Evolutionary conservation across 2,329 filamentous ascomycete species (phyloP), one percentile per base, ranked within the genome.

Genomic region (Emergomyces africanus): DNA sequence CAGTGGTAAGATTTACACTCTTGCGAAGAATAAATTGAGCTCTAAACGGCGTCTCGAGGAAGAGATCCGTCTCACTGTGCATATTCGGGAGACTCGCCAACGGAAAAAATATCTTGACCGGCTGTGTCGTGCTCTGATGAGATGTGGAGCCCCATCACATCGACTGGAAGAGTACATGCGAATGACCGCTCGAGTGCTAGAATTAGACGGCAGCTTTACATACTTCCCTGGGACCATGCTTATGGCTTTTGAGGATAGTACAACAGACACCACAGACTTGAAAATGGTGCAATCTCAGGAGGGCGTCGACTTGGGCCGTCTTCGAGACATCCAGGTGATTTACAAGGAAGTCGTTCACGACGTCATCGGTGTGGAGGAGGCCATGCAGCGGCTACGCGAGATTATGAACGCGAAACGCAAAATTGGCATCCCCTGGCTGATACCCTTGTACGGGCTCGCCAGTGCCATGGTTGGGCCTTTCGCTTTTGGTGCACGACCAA

Each of bases 161-260:
- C 85, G 91, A 12, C 77, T 96, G 23, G 91, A 96, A 72, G 77
- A 95, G 69, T 96, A 95, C 71, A 86, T 96, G 83, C 85, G 82
- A 63, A 95, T 92, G 88, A 90, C 88, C 9, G 86, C 91, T 1
- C 82, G 88, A n/a, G 88, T 94, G 1, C 80, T 96, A 42, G 88
- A 91, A 71, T 91, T 96, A 18, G 88, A 95, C 64, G 87, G 87
- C 5, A 90, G 95, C 67, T 96, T 94, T 66, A 76, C 96, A 25
- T 96, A 96, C 69, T 83, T 96, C 35, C 90, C 91, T 0, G 89
- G 89, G 0, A 95, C 89, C 68, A 96, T 96, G 91, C 88, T 96
- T 59, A 87, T 96, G 68, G 92, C 89, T 4, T 96, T 96, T 68
- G 90, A 84, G 57, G 76, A 78, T 57, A 61, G 70, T 10, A 65